Conservation (phyloP, 2,329 filamentous ascomycete genomes). For the Epichloe glyceriae region DNA sequence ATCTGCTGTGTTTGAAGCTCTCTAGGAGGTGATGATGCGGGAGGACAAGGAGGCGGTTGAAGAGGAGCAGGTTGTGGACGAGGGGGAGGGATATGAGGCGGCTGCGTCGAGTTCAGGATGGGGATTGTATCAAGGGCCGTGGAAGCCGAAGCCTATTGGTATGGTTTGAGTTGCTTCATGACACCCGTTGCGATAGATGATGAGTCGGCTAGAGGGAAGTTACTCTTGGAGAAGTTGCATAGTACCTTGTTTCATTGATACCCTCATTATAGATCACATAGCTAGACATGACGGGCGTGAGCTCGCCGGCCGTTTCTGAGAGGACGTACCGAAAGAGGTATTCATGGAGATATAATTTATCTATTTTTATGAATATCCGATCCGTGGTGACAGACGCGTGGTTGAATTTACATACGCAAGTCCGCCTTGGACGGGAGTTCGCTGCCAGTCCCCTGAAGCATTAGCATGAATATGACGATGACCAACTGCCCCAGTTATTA, state of each 20-base stretch:
- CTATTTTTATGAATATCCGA: too few relatives aligned
- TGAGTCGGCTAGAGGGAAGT: background rate
- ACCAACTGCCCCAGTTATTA: background rate
- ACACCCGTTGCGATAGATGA: background rate
- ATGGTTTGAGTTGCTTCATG: conserved; percentile 23
- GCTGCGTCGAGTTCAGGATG: conserved; percentile 23
- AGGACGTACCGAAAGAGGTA: too few relatives aligned
- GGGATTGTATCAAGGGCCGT: conserved; percentile 36
- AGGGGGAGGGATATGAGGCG: conserved; percentile 3
- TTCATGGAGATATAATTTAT: too few relatives aligned
- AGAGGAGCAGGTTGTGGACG: conserved; percentile 6
- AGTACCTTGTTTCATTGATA: background rate
- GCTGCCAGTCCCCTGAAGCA: too few relatives aligned
- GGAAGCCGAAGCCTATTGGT: conserved; percentile 47
- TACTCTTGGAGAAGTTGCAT: background rate
- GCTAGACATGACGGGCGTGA: background rate
- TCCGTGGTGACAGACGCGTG: too few relatives aligned
- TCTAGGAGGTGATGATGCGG: conserved; percentile 26
- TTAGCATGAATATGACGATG: background rate
- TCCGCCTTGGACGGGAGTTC: too few relatives aligned
- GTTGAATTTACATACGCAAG: too few relatives aligned
- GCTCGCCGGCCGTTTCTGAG: background rate
- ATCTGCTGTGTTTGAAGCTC: conserved; percentile 32
- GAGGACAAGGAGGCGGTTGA: conserved; percentile 5
- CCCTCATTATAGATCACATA: background rate